Conservation (phyloP, 805 yeast species). For the Gaillardinia entomophila region DNA sequence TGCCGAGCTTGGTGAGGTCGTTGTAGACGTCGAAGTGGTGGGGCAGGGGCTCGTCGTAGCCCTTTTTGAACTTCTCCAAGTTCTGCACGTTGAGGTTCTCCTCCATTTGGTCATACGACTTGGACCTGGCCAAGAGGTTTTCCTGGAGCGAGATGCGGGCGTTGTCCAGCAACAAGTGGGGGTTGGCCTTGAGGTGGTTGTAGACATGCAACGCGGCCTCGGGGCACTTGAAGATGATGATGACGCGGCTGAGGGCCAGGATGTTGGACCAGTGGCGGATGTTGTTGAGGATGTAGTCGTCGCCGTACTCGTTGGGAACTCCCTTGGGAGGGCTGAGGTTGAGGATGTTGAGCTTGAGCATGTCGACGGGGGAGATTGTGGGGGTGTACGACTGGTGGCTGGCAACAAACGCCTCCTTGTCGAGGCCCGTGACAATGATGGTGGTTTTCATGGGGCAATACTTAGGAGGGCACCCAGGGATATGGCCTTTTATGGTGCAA, state of each 20-base stretch:
- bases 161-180: conserved; percentile 2
- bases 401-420: conserved; percentile 22
- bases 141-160: conserved; percentile 31
- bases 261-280: conserved; percentile 33
- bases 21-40: conserved; percentile 19
- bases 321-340: conserved; percentile 12
- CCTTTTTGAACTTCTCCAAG: conserved; percentile 19
- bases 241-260: conserved; percentile 32
- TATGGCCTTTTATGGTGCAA: background rate
- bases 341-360: conserved; percentile 25
- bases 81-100: conserved; percentile 15
- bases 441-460: conserved; percentile 22
- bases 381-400: conserved; percentile 2
- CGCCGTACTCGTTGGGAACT: conserved; percentile 7
- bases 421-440: conserved; percentile 30
- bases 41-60: conserved; percentile 32
- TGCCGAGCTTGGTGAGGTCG: conserved; percentile 26
- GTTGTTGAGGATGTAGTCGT: conserved; percentile 17
- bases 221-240: conserved; percentile 30
- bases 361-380: conserved; percentile 26
- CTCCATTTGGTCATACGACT: conserved; percentile 20
- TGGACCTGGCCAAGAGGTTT: conserved; percentile 29
- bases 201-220: conserved; percentile 19
- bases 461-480: no score
- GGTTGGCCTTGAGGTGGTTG: conserved; percentile 11